These are phyloP conservation scores for Corymbia calophylla DNA, from an alignment of 441 rosid species.

Conservation along the genomic window DNA sequence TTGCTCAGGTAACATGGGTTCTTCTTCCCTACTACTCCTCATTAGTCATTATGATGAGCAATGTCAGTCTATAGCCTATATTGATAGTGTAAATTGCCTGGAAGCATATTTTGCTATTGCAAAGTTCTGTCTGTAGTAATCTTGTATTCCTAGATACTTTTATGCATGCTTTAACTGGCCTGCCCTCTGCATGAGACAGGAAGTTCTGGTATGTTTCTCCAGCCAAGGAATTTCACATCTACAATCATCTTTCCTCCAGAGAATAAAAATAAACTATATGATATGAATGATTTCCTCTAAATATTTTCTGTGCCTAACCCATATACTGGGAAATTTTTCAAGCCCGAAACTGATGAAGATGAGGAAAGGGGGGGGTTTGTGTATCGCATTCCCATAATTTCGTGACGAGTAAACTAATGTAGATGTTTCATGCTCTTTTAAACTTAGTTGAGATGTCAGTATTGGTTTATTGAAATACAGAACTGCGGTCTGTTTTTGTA, in stretches of 20 bases:
- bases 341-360: not conserved
- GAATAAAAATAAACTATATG: not conserved
- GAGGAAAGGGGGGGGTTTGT: fast-evolving
- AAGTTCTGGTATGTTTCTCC: not conserved
- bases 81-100: not conserved
- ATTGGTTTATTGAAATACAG: not conserved
- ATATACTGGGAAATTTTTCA: not conserved
- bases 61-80: not conserved
- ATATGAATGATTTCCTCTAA: not conserved
- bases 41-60: not conserved
- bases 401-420: not conserved
- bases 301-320: not conserved
- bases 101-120: not conserved
- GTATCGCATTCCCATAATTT: not conserved
- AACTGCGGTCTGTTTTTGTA: not conserved
- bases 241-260: not conserved
- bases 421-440: not conserved
- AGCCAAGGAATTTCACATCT: not conserved
- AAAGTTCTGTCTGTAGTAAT: not conserved
- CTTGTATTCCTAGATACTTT: not conserved
- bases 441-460: not conserved
- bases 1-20: not conserved
- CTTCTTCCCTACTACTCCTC: not conserved
- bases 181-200: not conserved
- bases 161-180: not conserved